Evolutionary conservation across 1,139 yeast genomes (phyloP).

Genomic region (Saccharomyces hybrid): DNA sequence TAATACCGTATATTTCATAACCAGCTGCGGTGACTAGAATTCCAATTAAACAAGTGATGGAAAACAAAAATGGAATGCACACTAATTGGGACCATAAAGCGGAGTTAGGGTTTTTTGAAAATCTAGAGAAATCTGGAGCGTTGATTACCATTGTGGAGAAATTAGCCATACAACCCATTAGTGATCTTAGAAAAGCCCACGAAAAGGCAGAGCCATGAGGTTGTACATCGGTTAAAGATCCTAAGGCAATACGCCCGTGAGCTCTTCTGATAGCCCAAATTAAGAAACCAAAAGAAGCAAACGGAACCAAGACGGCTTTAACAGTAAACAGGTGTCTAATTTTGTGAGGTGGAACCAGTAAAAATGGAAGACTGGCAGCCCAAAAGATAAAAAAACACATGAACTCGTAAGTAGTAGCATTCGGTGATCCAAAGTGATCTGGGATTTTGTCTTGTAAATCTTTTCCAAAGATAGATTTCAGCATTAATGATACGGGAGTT

Average conservation of each 20-base stretch:
- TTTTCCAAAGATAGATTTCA: conserved; percentile 59
- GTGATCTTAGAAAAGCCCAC: conserved; percentile 80
- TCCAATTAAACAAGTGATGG: conserved; percentile 78
- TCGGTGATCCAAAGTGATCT: conserved; percentile 44
- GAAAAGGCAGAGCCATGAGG: conserved; percentile 25
- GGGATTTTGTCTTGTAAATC: conserved; percentile 45
- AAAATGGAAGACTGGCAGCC: conserved; percentile 66
- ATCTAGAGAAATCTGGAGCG: conserved; percentile 86
- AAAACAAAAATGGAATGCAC: conserved; percentile 70
- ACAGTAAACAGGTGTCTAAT: conserved; percentile 75
- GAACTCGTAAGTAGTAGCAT: conserved; percentile 62
- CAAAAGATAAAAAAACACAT: conserved; percentile 73
- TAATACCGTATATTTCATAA: conserved; percentile 54
- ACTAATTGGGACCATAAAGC: conserved; percentile 49
- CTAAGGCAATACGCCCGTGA: conserved; percentile 27
- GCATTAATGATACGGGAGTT: conserved; percentile 67
- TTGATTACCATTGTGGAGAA: conserved; percentile 82
- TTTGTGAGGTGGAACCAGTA: conserved; percentile 76
- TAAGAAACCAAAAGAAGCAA: conserved; percentile 72
- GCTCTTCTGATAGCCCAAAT: conserved; percentile 68
- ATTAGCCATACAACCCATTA: conserved; percentile 75
- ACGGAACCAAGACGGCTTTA: conserved; percentile 68
- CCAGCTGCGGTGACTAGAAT: conserved; percentile 83
- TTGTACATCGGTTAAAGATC: conserved; percentile 18
- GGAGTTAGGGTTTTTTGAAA: conserved; percentile 50